Evolutionary conservation across 768 basidiomycete genomes (phyloP).

Genomic region (Lentinula edodes): DNA sequence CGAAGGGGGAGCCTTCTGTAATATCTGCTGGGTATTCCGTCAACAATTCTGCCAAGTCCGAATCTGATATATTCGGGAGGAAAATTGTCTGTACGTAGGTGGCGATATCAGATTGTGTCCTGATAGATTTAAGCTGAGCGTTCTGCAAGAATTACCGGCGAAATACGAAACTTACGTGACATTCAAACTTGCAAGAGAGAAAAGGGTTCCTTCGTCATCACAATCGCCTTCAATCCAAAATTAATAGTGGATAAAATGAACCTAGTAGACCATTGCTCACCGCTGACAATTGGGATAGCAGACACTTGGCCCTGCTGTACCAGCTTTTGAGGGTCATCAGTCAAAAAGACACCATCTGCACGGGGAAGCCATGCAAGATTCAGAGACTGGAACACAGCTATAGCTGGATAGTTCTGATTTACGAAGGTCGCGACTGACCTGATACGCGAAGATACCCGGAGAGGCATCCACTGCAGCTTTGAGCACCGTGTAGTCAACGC

Average conservation of each 20-base stretch:
- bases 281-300: slow-evolving; percentile 44
- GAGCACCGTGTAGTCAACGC: slow-evolving; percentile 28
- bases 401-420: not conserved
- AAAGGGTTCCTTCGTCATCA: slow-evolving; percentile 58
- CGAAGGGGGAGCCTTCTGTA: slow-evolving; percentile 30
- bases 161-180: slow-evolving; percentile 34
- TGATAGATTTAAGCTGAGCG: not conserved
- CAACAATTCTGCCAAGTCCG: slow-evolving; percentile 8
- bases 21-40: slow-evolving; percentile 19
- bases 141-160: not conserved
- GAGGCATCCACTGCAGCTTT: slow-evolving; percentile 37
- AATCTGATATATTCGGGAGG: slow-evolving; percentile 7
- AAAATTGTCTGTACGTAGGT: slow-evolving; percentile 14
- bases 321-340: slow-evolving; percentile 34
- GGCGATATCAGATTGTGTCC: slow-evolving; percentile 13
- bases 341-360: slow-evolving; percentile 44
- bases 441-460: slow-evolving; percentile 37
- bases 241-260: not conserved
- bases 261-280: slow-evolving; percentile 13
- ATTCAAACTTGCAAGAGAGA: slow-evolving; percentile 41
- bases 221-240: slow-evolving; percentile 30
- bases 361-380: slow-evolving; percentile 43
- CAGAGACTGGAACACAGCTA: slow-evolving; percentile 25
- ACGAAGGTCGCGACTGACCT: slow-evolving; percentile 20
- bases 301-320: slow-evolving; percentile 39